phyloP scores from a whole-genome alignment of 768 basidiomycete species.

The Leccinum longicurvipes region DNA sequence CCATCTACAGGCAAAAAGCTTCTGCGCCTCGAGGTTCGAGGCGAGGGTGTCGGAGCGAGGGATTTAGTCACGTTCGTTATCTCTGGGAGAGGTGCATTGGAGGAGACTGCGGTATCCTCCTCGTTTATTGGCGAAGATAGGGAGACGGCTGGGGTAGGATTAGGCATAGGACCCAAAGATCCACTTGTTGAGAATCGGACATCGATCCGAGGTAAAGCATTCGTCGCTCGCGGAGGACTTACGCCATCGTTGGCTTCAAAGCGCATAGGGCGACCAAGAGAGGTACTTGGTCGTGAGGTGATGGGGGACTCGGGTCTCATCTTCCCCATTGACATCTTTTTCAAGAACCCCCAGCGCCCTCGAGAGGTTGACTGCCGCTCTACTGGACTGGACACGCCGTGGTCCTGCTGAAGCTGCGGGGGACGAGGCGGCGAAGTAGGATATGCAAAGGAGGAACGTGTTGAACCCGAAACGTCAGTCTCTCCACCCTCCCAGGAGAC shows the following conservation, averaged over 20 bases:
- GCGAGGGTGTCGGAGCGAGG: conserved; percentile 41
- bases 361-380: conserved; percentile 27
- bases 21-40: conserved; percentile 65
- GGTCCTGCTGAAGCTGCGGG: conserved; percentile 10
- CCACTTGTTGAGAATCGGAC: conserved; percentile 72
- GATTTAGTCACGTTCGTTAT: conserved; percentile 24
- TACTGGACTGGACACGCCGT: conserved; percentile 17
- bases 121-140: conserved; percentile 23
- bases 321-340: conserved; percentile 98
- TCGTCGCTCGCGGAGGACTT: conserved; percentile 31
- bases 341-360: conserved; percentile 91
- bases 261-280: conserved; percentile 19
- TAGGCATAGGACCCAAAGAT: conserved; percentile 48
- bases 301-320: conserved; percentile 64
- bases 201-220: conserved; percentile 58
- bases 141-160: conserved; percentile 31
- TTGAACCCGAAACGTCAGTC: conserved; percentile 7
- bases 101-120: conserved; percentile 14
- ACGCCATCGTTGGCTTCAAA: conserved; percentile 17
- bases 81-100: conserved; percentile 1
- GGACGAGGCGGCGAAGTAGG: conserved; percentile 28
- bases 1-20: conserved; percentile 88
- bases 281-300: conserved; percentile 36
- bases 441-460: conserved; percentile 24
- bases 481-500: conserved; percentile 37